Evolutionary conservation across 192 early-diverging fungal species (phyloP).

Genomic region (Coemansia sp.): DNA sequence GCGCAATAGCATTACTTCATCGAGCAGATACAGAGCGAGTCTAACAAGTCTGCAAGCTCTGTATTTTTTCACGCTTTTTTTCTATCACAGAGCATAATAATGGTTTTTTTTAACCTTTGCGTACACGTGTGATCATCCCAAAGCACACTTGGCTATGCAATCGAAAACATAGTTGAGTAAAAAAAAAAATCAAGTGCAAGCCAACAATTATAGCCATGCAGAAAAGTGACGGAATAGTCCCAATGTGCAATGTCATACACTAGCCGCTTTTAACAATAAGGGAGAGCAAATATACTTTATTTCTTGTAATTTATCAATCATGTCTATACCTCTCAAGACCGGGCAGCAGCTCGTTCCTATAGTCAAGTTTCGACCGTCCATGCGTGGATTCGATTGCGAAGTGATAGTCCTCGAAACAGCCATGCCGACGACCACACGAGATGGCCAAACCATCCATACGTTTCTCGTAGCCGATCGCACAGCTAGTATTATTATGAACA

Average conservation of each 20-base stretch:
- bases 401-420: conserved; percentile 62
- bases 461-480: conserved; percentile 60
- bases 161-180: too few species aligned
- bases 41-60: too few species aligned
- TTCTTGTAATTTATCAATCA: conserved; percentile 3
- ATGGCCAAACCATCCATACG: conserved; percentile 55
- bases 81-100: too few species aligned
- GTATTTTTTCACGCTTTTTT: too few species aligned
- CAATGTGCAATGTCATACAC: too few species aligned
- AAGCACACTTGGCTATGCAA: too few species aligned
- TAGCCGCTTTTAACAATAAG: too few species aligned
- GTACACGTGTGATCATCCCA: not conserved
- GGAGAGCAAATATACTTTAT: not conserved
- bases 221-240: too few species aligned
- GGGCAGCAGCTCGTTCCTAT: conserved; percentile 46
- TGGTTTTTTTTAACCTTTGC: too few species aligned
- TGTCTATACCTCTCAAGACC: conserved; percentile 31
- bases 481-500: conserved; percentile 55
- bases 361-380: conserved; percentile 53
- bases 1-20: too few species aligned
- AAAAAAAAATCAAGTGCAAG: not conserved
- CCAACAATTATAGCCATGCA: not conserved
- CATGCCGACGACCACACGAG: conserved; percentile 48
- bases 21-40: too few species aligned
- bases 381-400: conserved; percentile 61